Evolutionary conservation across 2,329 filamentous ascomycete species (phyloP).

Genomic region (Lachnellula suecica): DNA sequence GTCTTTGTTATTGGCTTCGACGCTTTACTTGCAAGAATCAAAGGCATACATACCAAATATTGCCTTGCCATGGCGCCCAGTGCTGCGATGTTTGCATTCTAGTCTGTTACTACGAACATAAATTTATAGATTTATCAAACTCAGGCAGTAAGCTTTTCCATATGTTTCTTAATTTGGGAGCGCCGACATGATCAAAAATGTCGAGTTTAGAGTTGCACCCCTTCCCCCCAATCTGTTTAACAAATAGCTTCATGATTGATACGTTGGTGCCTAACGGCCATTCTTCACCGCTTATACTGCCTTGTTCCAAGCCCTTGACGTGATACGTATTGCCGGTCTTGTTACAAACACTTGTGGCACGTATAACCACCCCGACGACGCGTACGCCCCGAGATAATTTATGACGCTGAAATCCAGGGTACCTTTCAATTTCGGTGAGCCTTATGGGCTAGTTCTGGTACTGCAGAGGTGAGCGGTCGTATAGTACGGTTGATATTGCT

Average conservation of each 20-base stretch:
- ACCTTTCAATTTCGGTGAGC: background rate
- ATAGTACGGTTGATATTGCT: background rate
- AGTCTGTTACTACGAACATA: background rate
- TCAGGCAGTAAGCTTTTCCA: background rate
- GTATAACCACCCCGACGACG: background rate
- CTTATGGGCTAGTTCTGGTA: background rate
- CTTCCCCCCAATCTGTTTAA: too few species aligned
- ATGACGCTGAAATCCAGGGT: background rate
- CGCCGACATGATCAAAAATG: background rate
- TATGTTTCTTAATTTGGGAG: background rate
- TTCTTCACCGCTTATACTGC: too few species aligned
- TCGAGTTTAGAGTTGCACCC: background rate
- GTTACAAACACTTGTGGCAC: background rate
- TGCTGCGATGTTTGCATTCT: background rate
- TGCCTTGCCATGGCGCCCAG: background rate
- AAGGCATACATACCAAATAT: constrained; percentile 7
- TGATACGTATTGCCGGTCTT: too few species aligned
- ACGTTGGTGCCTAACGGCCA: too few species aligned
- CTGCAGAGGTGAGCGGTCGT: background rate
- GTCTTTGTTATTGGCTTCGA: constrained; percentile 6
- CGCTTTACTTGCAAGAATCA: constrained; percentile 18
- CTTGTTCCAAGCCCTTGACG: too few species aligned
- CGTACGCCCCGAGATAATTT: background rate
- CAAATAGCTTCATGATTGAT: too few species aligned
- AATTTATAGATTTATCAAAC: background rate